These are phyloP conservation scores for Botrytis elliptica DNA, from an alignment of 2,329 filamentous ascomycete species.

Conservation along the genomic window DNA sequence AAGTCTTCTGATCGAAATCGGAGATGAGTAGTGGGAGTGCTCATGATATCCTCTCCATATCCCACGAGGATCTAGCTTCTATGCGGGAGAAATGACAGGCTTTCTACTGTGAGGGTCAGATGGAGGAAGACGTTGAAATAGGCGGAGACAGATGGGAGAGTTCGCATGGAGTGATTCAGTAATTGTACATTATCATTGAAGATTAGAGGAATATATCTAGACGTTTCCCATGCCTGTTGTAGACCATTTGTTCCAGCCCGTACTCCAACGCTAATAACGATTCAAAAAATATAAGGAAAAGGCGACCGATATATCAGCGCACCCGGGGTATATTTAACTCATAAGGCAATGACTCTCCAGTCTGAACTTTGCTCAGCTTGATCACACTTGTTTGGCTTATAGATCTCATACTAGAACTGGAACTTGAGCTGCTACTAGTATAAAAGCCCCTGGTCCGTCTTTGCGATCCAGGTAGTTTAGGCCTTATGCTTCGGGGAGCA, in stretches of 20 bases:
- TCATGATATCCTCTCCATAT: neutral
- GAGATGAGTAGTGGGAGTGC: neutral
- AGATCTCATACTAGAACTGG: conserved; percentile 31
- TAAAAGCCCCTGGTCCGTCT: conserved; percentile 33
- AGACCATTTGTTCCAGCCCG: conserved; percentile 14
- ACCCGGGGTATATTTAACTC: conserved; percentile 31
- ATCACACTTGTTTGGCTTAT: conserved; percentile 37
- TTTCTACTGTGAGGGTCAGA: neutral
- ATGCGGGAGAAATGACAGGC: neutral
- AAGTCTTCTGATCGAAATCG: neutral
- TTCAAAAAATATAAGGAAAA: conserved; percentile 15
- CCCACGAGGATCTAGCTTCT: neutral
- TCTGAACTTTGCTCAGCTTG: conserved; percentile 32
- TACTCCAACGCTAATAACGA: conserved; percentile 34
- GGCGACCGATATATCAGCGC: conserved; percentile 20
- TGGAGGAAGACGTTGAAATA: neutral
- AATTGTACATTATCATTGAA: conserved; percentile 24
- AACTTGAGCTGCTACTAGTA: conserved; percentile 25
- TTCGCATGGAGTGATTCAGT: neutral
- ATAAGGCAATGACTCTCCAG: conserved; percentile 34
- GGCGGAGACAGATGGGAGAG: neutral
- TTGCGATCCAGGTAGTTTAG: conserved; percentile 26
- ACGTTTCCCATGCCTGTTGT: conserved; percentile 13
- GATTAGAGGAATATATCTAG: conserved; percentile 14
- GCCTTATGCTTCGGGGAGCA: conserved; percentile 32